A percentile compares a stretch with the other conserved stretches of the same genome.
These are phyloP conservation scores for Populus hybrid DNA, from an alignment of 441 rosid species.

Conservation along the genomic window DNA sequence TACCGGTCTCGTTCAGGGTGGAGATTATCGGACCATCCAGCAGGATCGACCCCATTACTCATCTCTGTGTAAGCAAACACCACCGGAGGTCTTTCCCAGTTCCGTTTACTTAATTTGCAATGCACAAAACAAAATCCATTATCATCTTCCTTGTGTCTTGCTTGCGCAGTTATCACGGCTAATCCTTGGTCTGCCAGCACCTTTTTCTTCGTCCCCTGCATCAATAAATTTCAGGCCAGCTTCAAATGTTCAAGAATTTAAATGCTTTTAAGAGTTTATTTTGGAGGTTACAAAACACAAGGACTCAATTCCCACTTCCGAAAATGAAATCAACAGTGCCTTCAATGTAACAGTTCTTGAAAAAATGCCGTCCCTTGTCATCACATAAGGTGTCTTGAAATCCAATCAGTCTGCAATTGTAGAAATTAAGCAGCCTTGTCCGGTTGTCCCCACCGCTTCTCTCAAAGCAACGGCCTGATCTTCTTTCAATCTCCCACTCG, in stretches of 20 bases:
- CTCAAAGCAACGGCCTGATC: slow-evolving; percentile 60
- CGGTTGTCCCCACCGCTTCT: slow-evolving; percentile 38
- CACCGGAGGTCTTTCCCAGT: slow-evolving; percentile 41
- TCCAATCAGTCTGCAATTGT: slow-evolving; percentile 50
- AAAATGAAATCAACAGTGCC: slow-evolving; percentile 82
- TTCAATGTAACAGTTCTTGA: slow-evolving; percentile 56
- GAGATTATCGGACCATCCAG: slow-evolving; percentile 48
- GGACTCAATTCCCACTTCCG: slow-evolving; percentile 54
- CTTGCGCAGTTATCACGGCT: slow-evolving; percentile 59
- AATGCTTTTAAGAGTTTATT: background rate
- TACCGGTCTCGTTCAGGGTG: slow-evolving; percentile 36
- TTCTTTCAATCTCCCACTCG: slow-evolving; percentile 24
- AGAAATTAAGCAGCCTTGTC: slow-evolving; percentile 56
- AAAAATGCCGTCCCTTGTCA: slow-evolving; percentile 66
- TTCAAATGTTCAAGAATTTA: background rate
- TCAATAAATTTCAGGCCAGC: background rate
- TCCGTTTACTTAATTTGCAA: slow-evolving; percentile 45
- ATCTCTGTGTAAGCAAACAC: slow-evolving; percentile 49
- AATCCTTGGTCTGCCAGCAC: slow-evolving; percentile 26
- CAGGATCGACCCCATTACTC: slow-evolving; percentile 33
- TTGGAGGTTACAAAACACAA: slow-evolving; percentile 41
- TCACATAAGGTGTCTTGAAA: slow-evolving; percentile 73
- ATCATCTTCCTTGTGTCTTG: slow-evolving; percentile 15
- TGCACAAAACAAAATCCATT: slow-evolving; percentile 40
- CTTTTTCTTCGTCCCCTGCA: slow-evolving; percentile 35